phyloP scores from a whole-genome alignment of 768 basidiomycete genomes.

The Mrakia gelida region DNA sequence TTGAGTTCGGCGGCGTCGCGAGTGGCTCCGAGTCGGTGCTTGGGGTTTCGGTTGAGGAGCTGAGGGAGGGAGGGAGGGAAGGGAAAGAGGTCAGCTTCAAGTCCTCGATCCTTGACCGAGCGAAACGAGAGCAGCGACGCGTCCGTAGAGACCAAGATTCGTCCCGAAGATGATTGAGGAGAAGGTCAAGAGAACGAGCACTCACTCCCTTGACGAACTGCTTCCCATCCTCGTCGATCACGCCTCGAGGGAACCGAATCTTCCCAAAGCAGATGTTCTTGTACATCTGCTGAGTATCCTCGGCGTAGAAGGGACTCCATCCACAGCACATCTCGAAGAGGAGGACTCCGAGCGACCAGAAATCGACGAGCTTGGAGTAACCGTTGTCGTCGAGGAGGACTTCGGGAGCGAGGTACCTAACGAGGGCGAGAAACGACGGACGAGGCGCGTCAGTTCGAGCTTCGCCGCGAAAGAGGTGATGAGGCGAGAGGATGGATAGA shows the following conservation, averaged over 20 bases:
- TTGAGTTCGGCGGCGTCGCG: constrained; percentile 91
- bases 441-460: constrained; percentile 12
- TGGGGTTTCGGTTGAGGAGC: constrained; percentile 98
- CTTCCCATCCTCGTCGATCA: constrained; percentile 96
- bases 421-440: neutral
- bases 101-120: neutral
- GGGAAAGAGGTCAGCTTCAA: constrained; percentile 17
- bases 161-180: neutral
- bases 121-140: too few species aligned
- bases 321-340: constrained; percentile 99
- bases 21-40: constrained; percentile 85
- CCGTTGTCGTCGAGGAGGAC: constrained; percentile 98
- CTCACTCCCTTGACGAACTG: constrained; percentile 97
- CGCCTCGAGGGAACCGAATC: constrained; percentile 94
- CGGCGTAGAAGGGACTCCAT: constrained; percentile 99
- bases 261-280: constrained; percentile 95
- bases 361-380: constrained; percentile 97
- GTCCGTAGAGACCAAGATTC: neutral
- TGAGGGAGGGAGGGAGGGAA: constrained; percentile 42
- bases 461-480: neutral
- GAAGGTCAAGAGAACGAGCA: constrained; percentile 32
- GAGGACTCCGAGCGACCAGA: constrained; percentile 93
- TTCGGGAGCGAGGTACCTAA: constrained; percentile 93
- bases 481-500: neutral
- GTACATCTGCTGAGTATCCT: constrained; percentile 99